Evolutionary conservation across 139 green algal genomes (phyloP).

Genomic region (Ettlia oleoabundans): DNA sequence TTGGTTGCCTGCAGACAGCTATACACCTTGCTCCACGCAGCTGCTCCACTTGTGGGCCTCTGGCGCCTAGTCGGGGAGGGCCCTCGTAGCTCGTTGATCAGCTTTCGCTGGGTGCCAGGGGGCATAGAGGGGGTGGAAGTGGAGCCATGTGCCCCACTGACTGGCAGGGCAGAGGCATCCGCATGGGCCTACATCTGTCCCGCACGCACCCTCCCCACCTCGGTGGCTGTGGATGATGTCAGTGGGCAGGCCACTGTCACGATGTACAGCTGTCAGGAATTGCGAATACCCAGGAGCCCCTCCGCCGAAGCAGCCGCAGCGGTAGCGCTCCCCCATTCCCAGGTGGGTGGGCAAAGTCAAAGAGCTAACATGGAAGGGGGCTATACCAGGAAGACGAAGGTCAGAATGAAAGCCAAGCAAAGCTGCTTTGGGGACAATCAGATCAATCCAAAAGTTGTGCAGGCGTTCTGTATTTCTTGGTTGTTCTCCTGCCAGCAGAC

Average conservation of each 20-base stretch:
- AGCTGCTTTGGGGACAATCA: too few species aligned
- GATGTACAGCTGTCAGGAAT: background rate
- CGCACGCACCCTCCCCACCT: slow-evolving; percentile 1
- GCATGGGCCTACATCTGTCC: slow-evolving; percentile 32
- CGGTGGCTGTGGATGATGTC: background rate
- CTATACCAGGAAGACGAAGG: too few species aligned
- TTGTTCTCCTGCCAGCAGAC: too few species aligned
- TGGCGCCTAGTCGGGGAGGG: slow-evolving; percentile 48
- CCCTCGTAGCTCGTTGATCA: slow-evolving; percentile 11
- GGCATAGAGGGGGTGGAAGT: slow-evolving; percentile 27
- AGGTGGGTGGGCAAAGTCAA: too few species aligned
- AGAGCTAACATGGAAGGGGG: too few species aligned
- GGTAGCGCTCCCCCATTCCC: slow-evolving; percentile 32
- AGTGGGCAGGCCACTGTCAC: slow-evolving; percentile 2
- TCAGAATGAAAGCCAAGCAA: too few species aligned
- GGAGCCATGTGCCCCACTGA: background rate
- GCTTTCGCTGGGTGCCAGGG: slow-evolving; percentile 28
- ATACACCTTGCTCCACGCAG: slow-evolving; percentile 36
- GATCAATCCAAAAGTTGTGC: too few species aligned
- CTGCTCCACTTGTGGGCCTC: slow-evolving; percentile 16
- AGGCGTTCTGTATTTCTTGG: too few species aligned
- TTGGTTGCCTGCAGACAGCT: slow-evolving; percentile 20
- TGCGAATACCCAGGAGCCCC: slow-evolving; percentile 7
- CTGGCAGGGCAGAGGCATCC: background rate
- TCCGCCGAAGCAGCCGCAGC: slow-evolving; percentile 34